Conservation (phyloP, 1,284 basidiomycete species). For the Xanthoconium separans region DNA sequence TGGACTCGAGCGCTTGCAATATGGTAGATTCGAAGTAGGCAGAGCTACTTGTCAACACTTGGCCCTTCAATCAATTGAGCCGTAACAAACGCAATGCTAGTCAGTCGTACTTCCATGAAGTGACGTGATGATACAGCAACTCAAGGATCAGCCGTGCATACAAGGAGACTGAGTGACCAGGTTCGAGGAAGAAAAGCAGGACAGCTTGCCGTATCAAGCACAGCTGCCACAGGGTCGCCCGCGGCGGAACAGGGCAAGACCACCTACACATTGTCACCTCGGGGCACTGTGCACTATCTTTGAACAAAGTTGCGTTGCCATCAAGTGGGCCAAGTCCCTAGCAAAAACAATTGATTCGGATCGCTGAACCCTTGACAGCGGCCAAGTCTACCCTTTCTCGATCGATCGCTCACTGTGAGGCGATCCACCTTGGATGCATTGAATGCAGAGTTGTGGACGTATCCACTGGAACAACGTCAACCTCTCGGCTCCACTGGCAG, state of each 20-base stretch:
- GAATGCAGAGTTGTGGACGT: constrained; percentile 1
- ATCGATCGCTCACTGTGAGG: neutral
- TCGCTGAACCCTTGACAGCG: neutral
- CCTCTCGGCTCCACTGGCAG: neutral
- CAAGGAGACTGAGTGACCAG: too few species aligned
- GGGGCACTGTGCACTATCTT: too few species aligned
- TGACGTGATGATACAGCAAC: too few species aligned
- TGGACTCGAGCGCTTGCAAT: constrained; percentile 5
- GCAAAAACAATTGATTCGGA: neutral
- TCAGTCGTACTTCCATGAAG: neutral
- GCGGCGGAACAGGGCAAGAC: too few species aligned
- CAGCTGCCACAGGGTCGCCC: too few species aligned
- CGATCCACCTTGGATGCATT: neutral
- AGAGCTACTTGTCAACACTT: constrained; percentile 5
- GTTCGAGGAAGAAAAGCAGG: too few species aligned
- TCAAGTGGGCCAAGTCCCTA: too few species aligned
- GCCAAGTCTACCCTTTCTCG: neutral
- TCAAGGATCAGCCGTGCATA: too few species aligned
- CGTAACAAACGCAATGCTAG: neutral
- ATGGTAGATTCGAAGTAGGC: constrained; percentile 6
- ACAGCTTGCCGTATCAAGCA: too few species aligned
- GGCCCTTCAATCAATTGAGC: neutral
- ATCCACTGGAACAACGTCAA: neutral
- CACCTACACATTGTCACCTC: too few species aligned
- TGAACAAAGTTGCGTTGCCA: too few species aligned